These are phyloP conservation scores for Phaeosphaeria sp. DNA, from an alignment of 2,329 filamentous ascomycete species.

Conservation along the genomic window DNA sequence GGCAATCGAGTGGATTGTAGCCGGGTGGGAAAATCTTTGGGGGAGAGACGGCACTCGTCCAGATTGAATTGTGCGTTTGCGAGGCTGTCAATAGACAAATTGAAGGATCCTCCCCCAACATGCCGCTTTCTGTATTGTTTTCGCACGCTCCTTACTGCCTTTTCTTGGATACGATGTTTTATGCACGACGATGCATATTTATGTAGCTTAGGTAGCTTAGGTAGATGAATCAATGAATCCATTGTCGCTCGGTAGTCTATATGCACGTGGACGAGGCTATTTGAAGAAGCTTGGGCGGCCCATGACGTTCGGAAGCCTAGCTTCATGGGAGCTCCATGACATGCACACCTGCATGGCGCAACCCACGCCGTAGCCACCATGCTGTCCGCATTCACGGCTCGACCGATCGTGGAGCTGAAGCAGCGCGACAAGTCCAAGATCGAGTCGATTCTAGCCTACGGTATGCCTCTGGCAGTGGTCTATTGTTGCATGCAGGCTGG, in stretches of 20 bases:
- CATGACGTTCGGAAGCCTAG: slow-evolving; percentile 28
- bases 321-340: neutral
- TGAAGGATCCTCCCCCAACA: slow-evolving; percentile 26
- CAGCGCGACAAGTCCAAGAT: slow-evolving; percentile 96
- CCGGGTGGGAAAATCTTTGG: slow-evolving; percentile 22
- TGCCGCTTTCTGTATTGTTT: slow-evolving; percentile 1
- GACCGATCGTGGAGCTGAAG: slow-evolving; percentile 95
- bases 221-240: neutral
- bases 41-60: slow-evolving; percentile 22
- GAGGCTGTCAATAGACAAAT: slow-evolving; percentile 35
- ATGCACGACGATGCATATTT: neutral
- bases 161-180: slow-evolving; percentile 2
- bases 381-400: slow-evolving; percentile 97
- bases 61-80: slow-evolving; percentile 21
- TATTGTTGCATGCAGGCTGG: neutral
- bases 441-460: slow-evolving; percentile 92
- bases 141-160: slow-evolving; percentile 2
- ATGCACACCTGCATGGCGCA: slow-evolving; percentile 23
- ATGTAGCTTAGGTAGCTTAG: too few relatives aligned
- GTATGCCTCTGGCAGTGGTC: slow-evolving; percentile 54
- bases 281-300: neutral
- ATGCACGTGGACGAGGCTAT: neutral
- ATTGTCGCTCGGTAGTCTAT: neutral
- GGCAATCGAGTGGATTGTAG: slow-evolving; percentile 17
- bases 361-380: slow-evolving; percentile 56